Evolutionary conservation across 1,284 basidiomycete genomes (phyloP).

Genomic region (Moesziomyces sp.): DNA sequence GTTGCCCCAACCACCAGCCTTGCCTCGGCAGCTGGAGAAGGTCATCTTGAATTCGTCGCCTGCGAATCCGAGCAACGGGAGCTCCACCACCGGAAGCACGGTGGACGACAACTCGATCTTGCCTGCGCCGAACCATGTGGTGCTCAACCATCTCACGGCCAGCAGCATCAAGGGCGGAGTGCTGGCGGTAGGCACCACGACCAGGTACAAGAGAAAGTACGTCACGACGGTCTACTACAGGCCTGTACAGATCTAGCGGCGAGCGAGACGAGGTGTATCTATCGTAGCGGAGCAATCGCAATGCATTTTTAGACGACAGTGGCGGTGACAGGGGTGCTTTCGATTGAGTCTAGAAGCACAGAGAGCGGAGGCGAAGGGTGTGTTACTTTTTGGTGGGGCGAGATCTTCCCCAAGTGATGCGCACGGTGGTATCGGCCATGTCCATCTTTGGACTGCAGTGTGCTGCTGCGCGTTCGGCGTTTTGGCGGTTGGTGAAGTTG

Average conservation of each 20-base stretch:
- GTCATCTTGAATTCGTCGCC: slow-evolving; percentile 82
- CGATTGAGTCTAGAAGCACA: slow-evolving; percentile 7
- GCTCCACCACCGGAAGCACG: slow-evolving; percentile 57
- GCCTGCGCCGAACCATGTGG: slow-evolving; percentile 87
- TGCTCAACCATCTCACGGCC: slow-evolving; percentile 93
- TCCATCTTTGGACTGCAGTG: slow-evolving; percentile 88
- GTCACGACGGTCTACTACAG: slow-evolving; percentile 78
- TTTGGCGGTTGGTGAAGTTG: slow-evolving; percentile 83
- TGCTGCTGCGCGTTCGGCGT: slow-evolving; percentile 86
- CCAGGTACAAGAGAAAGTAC: slow-evolving; percentile 90
- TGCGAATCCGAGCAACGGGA: slow-evolving; percentile 47
- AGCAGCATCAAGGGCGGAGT: slow-evolving; percentile 95
- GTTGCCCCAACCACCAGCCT: slow-evolving; percentile 72
- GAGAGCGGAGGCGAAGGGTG: neutral
- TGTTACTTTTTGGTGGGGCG: slow-evolving; percentile 26
- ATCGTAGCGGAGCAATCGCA: too few species aligned
- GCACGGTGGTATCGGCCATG: slow-evolving; percentile 79
- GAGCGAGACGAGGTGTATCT: too few species aligned
- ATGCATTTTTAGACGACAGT: too few species aligned
- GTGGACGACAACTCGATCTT: slow-evolving; percentile 92
- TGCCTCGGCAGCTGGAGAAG: slow-evolving; percentile 92
- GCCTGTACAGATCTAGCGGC: slow-evolving; percentile 72
- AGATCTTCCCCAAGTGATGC: slow-evolving; percentile 82
- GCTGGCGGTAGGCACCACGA: slow-evolving; percentile 91
- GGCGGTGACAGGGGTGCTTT: too few species aligned